Conservation (phyloP, 495 filamentous ascomycete genomes). For the Penicillium subrubescens region DNA sequence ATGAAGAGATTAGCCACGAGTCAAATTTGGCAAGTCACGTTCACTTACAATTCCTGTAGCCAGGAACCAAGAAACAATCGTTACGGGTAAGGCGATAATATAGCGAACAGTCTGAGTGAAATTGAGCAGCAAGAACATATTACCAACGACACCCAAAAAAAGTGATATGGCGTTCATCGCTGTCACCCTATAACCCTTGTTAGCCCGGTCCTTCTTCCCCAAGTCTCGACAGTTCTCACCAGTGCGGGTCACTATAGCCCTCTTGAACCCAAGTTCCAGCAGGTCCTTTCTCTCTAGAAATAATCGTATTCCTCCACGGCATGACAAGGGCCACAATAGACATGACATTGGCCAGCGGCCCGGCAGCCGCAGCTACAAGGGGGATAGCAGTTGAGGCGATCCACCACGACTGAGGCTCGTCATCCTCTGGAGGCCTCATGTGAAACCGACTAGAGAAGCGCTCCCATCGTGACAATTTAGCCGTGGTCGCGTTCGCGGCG, state of each 20-base stretch:
- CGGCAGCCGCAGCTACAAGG: conserved; percentile 69
- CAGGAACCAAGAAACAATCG: conserved; percentile 69
- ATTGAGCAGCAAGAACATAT: conserved; percentile 76
- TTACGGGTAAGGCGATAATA: conserved; percentile 69
- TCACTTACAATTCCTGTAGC: conserved; percentile 64
- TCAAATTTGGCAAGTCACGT: background rate
- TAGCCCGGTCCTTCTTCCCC: background rate
- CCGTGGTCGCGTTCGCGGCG: conserved; percentile 5
- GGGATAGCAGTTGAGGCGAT: conserved; percentile 77
- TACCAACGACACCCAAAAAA: conserved; percentile 66
- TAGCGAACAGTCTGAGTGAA: conserved; percentile 82
- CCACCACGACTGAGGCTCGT: conserved; percentile 68
- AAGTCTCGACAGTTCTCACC: conserved; percentile 38
- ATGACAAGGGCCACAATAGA: conserved; percentile 74
- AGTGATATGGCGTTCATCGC: conserved; percentile 68
- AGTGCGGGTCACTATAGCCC: conserved; percentile 52
- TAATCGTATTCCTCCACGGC: conserved; percentile 59
- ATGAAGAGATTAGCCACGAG: conserved; percentile 1
- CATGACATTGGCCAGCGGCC: conserved; percentile 73
- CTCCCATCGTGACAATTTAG: conserved; percentile 19
- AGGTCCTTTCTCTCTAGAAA: conserved; percentile 24
- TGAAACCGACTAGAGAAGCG: conserved; percentile 30
- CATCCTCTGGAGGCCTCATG: conserved; percentile 51
- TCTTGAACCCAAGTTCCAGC: conserved; percentile 43
- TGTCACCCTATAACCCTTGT: conserved; percentile 36